phyloP scores from a whole-genome alignment of 2,329 filamentous ascomycete species.

The Mycosphaerelloides madeirae region DNA sequence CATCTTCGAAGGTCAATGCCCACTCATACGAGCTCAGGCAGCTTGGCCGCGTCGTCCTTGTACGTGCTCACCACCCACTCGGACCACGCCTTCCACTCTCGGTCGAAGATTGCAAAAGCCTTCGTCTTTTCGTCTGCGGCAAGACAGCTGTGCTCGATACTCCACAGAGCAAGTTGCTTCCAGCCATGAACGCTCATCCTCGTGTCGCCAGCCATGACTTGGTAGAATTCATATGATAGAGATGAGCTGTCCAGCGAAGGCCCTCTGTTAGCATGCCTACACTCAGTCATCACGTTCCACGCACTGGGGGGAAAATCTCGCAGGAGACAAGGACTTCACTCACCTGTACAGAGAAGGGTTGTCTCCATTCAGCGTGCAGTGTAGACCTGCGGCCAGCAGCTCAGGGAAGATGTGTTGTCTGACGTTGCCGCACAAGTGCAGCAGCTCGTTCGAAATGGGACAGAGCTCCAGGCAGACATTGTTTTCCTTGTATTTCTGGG shows the following conservation, averaged over 20 bases:
- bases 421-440: constrained; percentile 63
- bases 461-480: constrained; percentile 69
- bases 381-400: constrained; percentile 66
- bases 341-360: constrained; percentile 70
- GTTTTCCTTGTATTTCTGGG: constrained; percentile 59
- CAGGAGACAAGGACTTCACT: neutral
- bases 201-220: constrained; percentile 64
- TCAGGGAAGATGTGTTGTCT: constrained; percentile 63
- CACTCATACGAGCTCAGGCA: constrained; percentile 6
- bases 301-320: neutral
- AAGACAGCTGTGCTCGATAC: constrained; percentile 43
- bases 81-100: constrained; percentile 57
- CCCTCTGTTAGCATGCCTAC: constrained; percentile 8
- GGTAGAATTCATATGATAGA: constrained; percentile 72
- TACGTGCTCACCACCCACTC: constrained; percentile 45
- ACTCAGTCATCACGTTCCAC: neutral
- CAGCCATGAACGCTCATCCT: constrained; percentile 65
- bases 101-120: constrained; percentile 46
- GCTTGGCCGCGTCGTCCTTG: constrained; percentile 12
- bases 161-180: constrained; percentile 56
- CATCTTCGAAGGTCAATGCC: neutral
- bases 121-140: constrained; percentile 34
- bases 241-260: constrained; percentile 51
- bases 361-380: constrained; percentile 70
- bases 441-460: constrained; percentile 71